Evolutionary conservation across 23 red algal species (phyloP), one percentile per base, ranked within the genome.

Genomic region (Gracilaria caudata): DNA sequence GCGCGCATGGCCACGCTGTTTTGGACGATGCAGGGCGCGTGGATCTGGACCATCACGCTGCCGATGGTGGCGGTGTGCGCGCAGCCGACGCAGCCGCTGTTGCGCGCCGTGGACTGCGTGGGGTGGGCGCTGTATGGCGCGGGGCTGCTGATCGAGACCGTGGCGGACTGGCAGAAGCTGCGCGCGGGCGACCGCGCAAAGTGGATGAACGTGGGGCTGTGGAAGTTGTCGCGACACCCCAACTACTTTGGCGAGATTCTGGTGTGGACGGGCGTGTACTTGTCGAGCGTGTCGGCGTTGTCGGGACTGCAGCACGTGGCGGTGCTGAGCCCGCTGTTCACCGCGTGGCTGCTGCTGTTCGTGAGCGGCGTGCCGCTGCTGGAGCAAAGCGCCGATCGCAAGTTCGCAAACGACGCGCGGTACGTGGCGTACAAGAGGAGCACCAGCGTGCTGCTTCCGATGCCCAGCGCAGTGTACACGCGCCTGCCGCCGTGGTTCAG

Each of bases 241-340:
- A 96, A 96, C 45, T 96, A 96, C 71, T 96, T 96, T 88, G 94
- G 94, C 25, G 94, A 96, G 71, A 82, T 92, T 40, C 64, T 91
- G 12, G 23, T 89, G 3, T 96, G 94, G 94, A 76, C 53, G 38
- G 87, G 82, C 21, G 35, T 92, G 51, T 96, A 84, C 57, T 17
- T 83, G 1, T 45, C 81, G 0, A 28, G 88, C 14, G 64, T 76
- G 10, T 30, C 68, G 0, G 55, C 39, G 6, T 40, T 74, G n/a
- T 51, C 41, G 20, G 78, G 64, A 11, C 16, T 65, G 16, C 37
- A 72, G 20, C 44, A 79, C 37, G 5, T 92, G 19, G 65, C 86
- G 19, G 60, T 79, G 21, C 34, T 83, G 0, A 92, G 87, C 9
- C 94, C 94, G 2, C 6, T 96, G 0, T 73, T 96, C 56, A 57